A percentile compares a stretch with the other conserved stretches of the same genome.
These are phyloP conservation scores for Botryotinia calthae DNA, from an alignment of 2,329 filamentous ascomycete species.

Conservation along the genomic window DNA sequence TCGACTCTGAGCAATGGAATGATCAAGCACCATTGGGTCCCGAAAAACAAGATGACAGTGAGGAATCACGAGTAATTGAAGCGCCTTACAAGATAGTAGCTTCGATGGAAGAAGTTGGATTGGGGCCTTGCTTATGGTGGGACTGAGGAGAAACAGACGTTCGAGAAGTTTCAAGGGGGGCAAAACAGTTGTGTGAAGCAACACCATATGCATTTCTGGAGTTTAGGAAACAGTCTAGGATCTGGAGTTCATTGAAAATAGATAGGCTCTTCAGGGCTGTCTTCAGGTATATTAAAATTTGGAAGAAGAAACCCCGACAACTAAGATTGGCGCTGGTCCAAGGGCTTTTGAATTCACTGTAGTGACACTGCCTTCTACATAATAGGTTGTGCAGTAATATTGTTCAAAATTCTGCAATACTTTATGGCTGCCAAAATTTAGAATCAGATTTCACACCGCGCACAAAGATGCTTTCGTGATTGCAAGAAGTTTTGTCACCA, in stretches of 20 bases:
- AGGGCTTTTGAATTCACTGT: neutral
- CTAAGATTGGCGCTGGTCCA: neutral
- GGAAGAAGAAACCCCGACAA: neutral
- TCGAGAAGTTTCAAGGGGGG: constrained; percentile 15
- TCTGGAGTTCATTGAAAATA: constrained; percentile 14
- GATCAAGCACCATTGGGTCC: constrained; percentile 77
- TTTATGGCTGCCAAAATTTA: neutral
- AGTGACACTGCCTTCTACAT: neutral
- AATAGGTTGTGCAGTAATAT: neutral
- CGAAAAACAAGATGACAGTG: constrained; percentile 58
- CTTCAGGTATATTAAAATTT: neutral
- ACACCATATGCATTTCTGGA: neutral
- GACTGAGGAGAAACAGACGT: constrained; percentile 41
- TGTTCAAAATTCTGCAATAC: neutral
- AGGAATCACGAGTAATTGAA: constrained; percentile 43
- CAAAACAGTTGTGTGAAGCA: neutral
- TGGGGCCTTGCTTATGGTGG: constrained; percentile 66
- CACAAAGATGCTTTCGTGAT: neutral
- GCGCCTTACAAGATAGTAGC: constrained; percentile 70
- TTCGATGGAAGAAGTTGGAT: constrained; percentile 60
- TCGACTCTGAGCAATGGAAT: constrained; percentile 86
- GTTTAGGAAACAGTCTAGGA: constrained; percentile 1
- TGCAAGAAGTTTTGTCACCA: constrained; percentile 1
- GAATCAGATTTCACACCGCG: neutral
- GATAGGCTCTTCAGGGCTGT: neutral